These are phyloP conservation scores for Cercospora sp. DNA, from an alignment of 2,329 filamentous ascomycete species.

Conservation along the genomic window DNA sequence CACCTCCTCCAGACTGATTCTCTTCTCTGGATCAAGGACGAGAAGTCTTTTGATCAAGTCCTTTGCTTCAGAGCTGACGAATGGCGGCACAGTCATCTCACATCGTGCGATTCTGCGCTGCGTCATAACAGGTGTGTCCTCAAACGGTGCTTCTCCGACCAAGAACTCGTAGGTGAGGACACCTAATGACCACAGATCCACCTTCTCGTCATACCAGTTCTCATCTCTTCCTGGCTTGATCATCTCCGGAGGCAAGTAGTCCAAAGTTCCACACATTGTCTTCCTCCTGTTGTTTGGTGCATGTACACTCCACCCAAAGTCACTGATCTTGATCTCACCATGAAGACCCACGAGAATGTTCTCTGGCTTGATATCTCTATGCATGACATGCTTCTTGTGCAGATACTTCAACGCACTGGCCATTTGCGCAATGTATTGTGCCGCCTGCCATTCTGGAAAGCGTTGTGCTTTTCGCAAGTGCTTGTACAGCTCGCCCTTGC, in stretches of 20 bases:
- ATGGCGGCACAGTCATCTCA: slow-evolving; percentile 90
- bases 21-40: slow-evolving; percentile 89
- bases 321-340: slow-evolving; percentile 96
- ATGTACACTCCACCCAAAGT: slow-evolving; percentile 98
- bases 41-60: slow-evolving; percentile 91
- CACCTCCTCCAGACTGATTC: slow-evolving; percentile 85
- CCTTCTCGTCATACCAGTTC: slow-evolving; percentile 92
- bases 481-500: slow-evolving; percentile 85
- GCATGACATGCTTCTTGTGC: slow-evolving; percentile 96
- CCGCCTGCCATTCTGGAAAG: slow-evolving; percentile 83
- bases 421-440: slow-evolving; percentile 88
- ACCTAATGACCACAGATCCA: slow-evolving; percentile 93
- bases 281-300: slow-evolving; percentile 90
- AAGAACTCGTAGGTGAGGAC: slow-evolving; percentile 96
- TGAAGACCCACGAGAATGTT: slow-evolving; percentile 96
- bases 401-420: slow-evolving; percentile 85
- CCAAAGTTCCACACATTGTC: slow-evolving; percentile 95
- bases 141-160: slow-evolving; percentile 93
- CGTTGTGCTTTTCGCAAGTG: slow-evolving; percentile 74
- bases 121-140: slow-evolving; percentile 93
- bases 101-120: slow-evolving; percentile 82
- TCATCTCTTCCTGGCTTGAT: slow-evolving; percentile 74
- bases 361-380: slow-evolving; percentile 95
- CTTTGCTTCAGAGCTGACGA: slow-evolving; percentile 84
- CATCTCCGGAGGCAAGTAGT: slow-evolving; percentile 99